Base-by-base conservation (phyloP, 169 alveolate species). In the Cryptosporidium xiaoi region DNA sequence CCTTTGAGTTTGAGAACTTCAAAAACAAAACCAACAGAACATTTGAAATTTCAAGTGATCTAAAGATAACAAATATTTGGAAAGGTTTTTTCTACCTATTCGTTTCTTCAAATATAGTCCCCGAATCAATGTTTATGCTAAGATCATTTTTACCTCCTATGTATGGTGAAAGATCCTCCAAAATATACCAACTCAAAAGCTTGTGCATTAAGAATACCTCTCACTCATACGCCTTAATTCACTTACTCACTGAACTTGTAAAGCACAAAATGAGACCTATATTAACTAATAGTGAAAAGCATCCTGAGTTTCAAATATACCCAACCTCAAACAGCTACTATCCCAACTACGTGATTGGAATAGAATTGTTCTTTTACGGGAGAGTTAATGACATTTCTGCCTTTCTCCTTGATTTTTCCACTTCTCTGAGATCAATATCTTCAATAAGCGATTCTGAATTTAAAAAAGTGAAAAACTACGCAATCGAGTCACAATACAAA, bases 41-140 rank as follows among this genome's bases (percentile, higher is more conserved):
- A 13, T 40, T 69, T 24, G 29, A 15, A 31, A n/a, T 69, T 27
- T 69, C 66, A 8, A 55, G 55, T 2, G 60, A 55, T 16, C 31
- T 69, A 18, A 69, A 69, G 36, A 55, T 69, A 50, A 31, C 83
- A 29, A 69, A 64, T 40, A 53, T 33, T 13, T 69, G 83, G 83
- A 69, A 34, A 34, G 83, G 83, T 15, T 6, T 69, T 36, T 69
- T 69, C 18, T 69, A 69, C 51, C 24, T 69, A 3, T 20, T 15
- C 8, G 24, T 69, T 5, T 66, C 83, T 1, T 33, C 31, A 16
- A 55, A 56, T 24, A 24, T 34, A 10, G 29, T 69, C 20, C 8
- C 65, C 5, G 24, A 53, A 51, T 69, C 83, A 2, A 24, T 51
- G 36, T 33, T 69, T 8, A 33, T 53, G 1, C 29, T 69, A 10